These are phyloP conservation scores for Dryas integrifolia DNA, from an alignment of 331 rosid genomes.

Conservation along the genomic window DNA sequence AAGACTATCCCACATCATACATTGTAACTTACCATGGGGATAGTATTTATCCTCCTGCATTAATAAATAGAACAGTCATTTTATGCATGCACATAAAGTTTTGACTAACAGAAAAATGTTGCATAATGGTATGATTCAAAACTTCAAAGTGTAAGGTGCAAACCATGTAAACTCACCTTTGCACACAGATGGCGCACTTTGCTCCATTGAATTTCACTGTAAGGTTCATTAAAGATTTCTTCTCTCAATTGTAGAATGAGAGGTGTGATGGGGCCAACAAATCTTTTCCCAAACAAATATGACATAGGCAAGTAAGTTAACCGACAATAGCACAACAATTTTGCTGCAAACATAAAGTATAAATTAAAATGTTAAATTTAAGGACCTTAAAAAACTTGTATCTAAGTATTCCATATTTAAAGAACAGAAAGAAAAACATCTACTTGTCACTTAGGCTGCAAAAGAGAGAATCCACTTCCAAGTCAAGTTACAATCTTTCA, in stretches of 20 bases:
- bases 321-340: conserved; percentile 27
- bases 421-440: too few species aligned
- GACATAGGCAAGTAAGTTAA: conserved; percentile 32
- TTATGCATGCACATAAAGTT: too few species aligned
- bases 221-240: conserved; percentile 25
- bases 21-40: conserved; percentile 50
- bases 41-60: conserved; percentile 56
- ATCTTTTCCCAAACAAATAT: conserved; percentile 24
- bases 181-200: conserved; percentile 22
- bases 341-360: conserved; percentile 13
- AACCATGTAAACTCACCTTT: conserved; percentile 5
- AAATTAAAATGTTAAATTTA: neutral
- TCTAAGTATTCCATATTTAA: too few species aligned
- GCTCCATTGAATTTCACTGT: conserved; percentile 31
- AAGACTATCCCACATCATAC: conserved; percentile 53
- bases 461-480: neutral
- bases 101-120: too few species aligned
- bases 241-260: conserved; percentile 32
- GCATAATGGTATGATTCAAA: too few species aligned
- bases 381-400: too few species aligned
- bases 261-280: conserved; percentile 33
- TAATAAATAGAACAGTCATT: neutral
- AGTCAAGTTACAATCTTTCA: neutral
- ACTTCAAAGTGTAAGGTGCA: too few species aligned
- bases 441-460: too few species aligned